Conservation (phyloP, 2,329 filamentous ascomycete genomes). For the Mycocentrospora acerina region DNA sequence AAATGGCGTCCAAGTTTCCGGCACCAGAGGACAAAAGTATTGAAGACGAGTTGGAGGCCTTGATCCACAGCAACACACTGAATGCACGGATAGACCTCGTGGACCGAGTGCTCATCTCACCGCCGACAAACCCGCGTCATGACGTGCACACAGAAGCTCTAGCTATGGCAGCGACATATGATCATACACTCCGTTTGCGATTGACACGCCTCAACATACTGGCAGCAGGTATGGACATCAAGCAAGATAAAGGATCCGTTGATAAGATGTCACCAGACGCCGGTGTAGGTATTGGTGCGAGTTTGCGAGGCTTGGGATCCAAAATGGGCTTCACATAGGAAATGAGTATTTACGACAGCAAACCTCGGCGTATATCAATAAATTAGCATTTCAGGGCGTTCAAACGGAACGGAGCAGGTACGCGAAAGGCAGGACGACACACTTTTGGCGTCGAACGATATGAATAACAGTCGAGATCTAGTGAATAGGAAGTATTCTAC, state of each 20-base stretch:
- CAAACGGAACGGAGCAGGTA: no score
- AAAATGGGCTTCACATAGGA: constrained; percentile 33
- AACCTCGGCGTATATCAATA: no score
- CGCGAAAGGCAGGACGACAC: no score
- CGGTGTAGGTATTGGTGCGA: constrained; percentile 26
- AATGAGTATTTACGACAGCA: no score
- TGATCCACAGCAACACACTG: constrained; percentile 74
- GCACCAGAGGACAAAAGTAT: constrained; percentile 53
- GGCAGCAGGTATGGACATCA: constrained; percentile 72
- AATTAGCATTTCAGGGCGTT: no score
- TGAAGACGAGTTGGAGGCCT: constrained; percentile 71
- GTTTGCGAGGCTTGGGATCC: constrained; percentile 29
- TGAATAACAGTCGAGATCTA: no score
- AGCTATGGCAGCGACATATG: constrained; percentile 68
- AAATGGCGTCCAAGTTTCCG: constrained; percentile 75
- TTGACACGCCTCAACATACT: constrained; percentile 76
- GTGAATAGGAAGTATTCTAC: no score
- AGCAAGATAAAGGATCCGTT: constrained; percentile 21
- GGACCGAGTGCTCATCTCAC: constrained; percentile 73
- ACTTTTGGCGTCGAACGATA: no score
- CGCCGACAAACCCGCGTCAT: constrained; percentile 65
- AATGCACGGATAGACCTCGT: constrained; percentile 83
- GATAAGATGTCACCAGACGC: constrained; percentile 15
- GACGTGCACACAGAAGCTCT: constrained; percentile 72
- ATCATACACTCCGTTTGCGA: constrained; percentile 72